Percentiles rank a stretch among this genome's conserved stretches.
Conservation (phyloP, 2,329 filamentous ascomycete species). For the Teratosphaeria viscida region DNA sequence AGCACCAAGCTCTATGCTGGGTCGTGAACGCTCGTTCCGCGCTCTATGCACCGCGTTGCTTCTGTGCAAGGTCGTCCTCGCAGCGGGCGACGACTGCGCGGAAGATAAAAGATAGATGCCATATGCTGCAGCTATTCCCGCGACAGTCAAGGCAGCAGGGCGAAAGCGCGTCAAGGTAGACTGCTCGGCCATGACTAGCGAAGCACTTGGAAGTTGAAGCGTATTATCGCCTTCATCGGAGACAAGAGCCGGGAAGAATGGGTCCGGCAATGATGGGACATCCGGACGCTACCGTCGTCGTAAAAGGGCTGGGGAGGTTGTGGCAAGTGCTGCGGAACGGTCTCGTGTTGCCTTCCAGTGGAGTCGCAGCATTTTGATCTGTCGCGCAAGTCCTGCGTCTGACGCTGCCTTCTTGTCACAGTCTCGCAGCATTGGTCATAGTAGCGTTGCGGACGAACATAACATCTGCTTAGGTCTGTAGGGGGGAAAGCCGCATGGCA, state of each 20-base stretch:
- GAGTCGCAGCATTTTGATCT: neutral
- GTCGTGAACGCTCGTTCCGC: conserved; percentile 3
- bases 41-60: conserved; percentile 56
- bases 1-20: neutral
- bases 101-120: conserved; percentile 50
- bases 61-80: conserved; percentile 40
- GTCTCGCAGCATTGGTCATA: too few relatives aligned
- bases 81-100: conserved; percentile 22
- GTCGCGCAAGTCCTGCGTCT: neutral
- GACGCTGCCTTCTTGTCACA: neutral
- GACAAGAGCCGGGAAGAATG: neutral
- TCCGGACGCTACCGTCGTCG: neutral
- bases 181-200: neutral
- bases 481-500: too few relatives aligned
- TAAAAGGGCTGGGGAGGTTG: neutral
- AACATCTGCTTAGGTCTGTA: neutral
- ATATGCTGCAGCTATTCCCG: conserved; percentile 47
- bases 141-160: conserved; percentile 46
- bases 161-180: neutral
- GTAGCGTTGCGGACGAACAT: neutral
- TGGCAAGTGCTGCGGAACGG: neutral
- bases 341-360: neutral
- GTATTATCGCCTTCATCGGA: neutral
- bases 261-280: neutral
- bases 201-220: neutral